Percentiles rank a stretch among this genome's conserved stretches.
Evolutionary conservation across 2,329 filamentous ascomycete species (phyloP).

Genomic region (Colletotrichum lentis): DNA sequence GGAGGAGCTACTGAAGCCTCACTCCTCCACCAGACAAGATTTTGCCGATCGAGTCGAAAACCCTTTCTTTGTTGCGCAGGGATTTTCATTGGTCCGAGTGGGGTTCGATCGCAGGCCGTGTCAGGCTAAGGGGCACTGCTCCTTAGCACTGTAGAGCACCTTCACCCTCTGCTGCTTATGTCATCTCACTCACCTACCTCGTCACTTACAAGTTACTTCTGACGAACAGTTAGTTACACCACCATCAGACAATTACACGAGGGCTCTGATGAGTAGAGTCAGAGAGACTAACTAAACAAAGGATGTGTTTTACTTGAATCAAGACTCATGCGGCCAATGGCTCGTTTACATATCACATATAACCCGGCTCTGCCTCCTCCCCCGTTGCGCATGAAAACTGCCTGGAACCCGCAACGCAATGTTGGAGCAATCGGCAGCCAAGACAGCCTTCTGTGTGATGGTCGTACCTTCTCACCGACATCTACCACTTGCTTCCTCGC

Average conservation of each 20-base stretch:
- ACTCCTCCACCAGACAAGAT: slow-evolving; percentile 24
- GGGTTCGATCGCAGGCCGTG: not conserved
- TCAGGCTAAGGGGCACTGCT: not conserved
- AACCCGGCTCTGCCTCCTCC: too few relatives aligned
- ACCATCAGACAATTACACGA: too few relatives aligned
- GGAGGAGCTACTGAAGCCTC: slow-evolving; percentile 14
- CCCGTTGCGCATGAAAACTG: not conserved
- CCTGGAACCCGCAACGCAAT: not conserved
- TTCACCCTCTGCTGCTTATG: slow-evolving; percentile 4
- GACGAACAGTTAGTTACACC: too few relatives aligned
- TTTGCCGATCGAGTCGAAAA: slow-evolving; percentile 36
- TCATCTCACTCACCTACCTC: not conserved
- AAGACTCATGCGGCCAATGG: too few relatives aligned
- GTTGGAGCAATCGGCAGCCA: not conserved
- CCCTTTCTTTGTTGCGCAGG: slow-evolving; percentile 39
- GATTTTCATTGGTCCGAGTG: slow-evolving; percentile 35
- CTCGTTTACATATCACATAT: too few relatives aligned
- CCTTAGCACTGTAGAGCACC: not conserved
- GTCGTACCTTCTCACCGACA: not conserved
- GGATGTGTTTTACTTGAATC: rapidly evolving
- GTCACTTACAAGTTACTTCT: too few relatives aligned
- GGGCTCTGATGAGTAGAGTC: too few relatives aligned
- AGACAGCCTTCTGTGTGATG: not conserved
- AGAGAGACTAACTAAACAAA: too few relatives aligned
- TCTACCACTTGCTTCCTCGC: too few relatives aligned